A percentile compares a stretch with the other conserved stretches of the same genome.
Conservation (phyloP, 2,329 filamentous ascomycete species). For the Botrytis byssoidea region DNA sequence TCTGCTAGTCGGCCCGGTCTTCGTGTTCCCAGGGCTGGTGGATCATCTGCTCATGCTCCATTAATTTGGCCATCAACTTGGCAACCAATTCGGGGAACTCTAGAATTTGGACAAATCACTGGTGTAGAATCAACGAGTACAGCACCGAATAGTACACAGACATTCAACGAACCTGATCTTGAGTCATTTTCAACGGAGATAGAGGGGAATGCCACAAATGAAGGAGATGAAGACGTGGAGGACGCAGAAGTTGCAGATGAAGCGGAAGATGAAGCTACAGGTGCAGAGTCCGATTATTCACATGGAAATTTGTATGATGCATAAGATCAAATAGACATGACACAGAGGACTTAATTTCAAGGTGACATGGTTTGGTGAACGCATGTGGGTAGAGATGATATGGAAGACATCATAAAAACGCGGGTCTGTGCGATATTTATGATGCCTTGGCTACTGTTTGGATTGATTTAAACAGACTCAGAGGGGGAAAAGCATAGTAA, state of each 20-base stretch:
- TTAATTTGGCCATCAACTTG: too few species aligned
- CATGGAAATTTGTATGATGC: not conserved
- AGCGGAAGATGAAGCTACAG: not conserved
- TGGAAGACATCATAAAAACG: not conserved
- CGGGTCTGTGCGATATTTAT: not conserved
- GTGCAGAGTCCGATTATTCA: not conserved
- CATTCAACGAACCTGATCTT: accelerated
- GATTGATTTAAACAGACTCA: not conserved
- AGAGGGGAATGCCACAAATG: not conserved
- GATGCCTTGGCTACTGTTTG: not conserved
- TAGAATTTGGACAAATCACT: not conserved
- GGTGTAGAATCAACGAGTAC: not conserved
- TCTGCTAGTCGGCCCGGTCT: not conserved
- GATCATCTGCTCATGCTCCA: not conserved
- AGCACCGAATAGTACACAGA: not conserved
- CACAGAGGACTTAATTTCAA: not conserved
- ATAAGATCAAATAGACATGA: not conserved
- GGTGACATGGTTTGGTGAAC: not conserved
- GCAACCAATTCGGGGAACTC: not conserved
- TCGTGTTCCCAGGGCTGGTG: accelerated
- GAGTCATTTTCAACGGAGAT: not conserved
- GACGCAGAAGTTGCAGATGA: not conserved
- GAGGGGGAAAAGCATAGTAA: not conserved
- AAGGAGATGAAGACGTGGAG: not conserved
- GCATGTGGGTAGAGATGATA: not conserved